A percentile compares a stretch with the other conserved stretches of the same genome.
Evolutionary conservation across 345 rosid genomes (phyloP).

Genomic region (Gossypioides kirkii): DNA sequence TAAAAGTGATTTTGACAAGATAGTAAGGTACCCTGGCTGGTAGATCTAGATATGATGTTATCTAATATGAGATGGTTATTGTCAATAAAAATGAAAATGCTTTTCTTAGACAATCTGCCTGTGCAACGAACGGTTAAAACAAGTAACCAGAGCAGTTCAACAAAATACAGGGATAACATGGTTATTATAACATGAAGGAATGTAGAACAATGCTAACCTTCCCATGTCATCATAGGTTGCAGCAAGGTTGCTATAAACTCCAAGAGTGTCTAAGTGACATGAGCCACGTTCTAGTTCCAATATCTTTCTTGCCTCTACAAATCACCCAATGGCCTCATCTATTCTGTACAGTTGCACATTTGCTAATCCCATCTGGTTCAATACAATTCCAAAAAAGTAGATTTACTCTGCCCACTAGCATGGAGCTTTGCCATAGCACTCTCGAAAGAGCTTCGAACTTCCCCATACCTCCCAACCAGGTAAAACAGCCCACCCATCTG

Average conservation of each 20-base stretch:
- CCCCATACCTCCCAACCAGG: constrained; percentile 47
- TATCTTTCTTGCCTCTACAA: constrained; percentile 45
- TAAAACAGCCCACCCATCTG: constrained; percentile 53
- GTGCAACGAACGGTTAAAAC: not conserved
- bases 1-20: not conserved
- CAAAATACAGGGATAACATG: not conserved
- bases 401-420: constrained; percentile 43
- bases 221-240: constrained; percentile 64
- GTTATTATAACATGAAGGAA: not conserved
- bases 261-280: constrained; percentile 46
- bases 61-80: not conserved
- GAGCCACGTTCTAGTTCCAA: constrained; percentile 49
- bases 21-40: not conserved
- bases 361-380: constrained; percentile 61
- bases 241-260: constrained; percentile 57
- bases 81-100: too few relatives aligned
- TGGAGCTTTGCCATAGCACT: constrained; percentile 42
- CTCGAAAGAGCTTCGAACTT: constrained; percentile 35
- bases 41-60: not conserved
- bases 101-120: not conserved
- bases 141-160: not conserved
- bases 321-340: constrained; percentile 47
- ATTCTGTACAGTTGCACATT: constrained; percentile 44
- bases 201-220: constrained; percentile 25
- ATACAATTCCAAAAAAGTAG: constrained; percentile 46